A percentile compares a stretch with the other conserved stretches of the same genome.
Evolutionary conservation across 768 basidiomycete species (phyloP).

Genomic region (Termitomyces sp.): DNA sequence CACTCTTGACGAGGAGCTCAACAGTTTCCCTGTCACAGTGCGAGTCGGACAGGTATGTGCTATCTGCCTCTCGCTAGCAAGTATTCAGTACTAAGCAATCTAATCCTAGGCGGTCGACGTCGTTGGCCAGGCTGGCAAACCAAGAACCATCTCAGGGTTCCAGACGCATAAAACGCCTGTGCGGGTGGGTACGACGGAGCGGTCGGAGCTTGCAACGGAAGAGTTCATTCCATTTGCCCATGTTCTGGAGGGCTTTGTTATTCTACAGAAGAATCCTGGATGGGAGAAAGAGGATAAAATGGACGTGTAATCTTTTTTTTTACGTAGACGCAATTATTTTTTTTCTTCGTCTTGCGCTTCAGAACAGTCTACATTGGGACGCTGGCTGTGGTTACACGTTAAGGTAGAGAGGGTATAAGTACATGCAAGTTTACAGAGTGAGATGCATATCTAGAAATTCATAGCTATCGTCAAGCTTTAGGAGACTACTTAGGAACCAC

Average conservation of each 20-base stretch:
- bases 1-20: conserved; percentile 89
- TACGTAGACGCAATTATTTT: conserved; percentile 8
- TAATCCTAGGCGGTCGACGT: conserved; percentile 83
- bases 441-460: too few relatives aligned
- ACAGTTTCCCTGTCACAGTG: conserved; percentile 84
- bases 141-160: conserved; percentile 95
- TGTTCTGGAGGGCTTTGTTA: conserved; percentile 90
- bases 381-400: too few relatives aligned
- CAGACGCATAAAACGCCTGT: conserved; percentile 98
- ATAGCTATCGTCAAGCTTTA: too few relatives aligned
- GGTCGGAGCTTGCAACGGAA: conserved; percentile 95
- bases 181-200: conserved; percentile 88
- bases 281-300: conserved; percentile 86
- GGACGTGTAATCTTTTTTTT: conserved; percentile 50
- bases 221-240: conserved; percentile 90
- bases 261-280: conserved; percentile 89
- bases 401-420: too few relatives aligned
- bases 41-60: conserved; percentile 82
- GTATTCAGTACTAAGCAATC: not conserved
- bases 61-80: not conserved
- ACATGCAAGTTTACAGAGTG: too few relatives aligned
- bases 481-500: too few relatives aligned
- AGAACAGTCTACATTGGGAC: too few relatives aligned
- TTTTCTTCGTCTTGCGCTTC: too few relatives aligned
- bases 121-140: conserved; percentile 96